Evolutionary conservation across 2,329 filamentous ascomycete species (phyloP).

Genomic region (Hymenotorrendiella dingleyae): DNA sequence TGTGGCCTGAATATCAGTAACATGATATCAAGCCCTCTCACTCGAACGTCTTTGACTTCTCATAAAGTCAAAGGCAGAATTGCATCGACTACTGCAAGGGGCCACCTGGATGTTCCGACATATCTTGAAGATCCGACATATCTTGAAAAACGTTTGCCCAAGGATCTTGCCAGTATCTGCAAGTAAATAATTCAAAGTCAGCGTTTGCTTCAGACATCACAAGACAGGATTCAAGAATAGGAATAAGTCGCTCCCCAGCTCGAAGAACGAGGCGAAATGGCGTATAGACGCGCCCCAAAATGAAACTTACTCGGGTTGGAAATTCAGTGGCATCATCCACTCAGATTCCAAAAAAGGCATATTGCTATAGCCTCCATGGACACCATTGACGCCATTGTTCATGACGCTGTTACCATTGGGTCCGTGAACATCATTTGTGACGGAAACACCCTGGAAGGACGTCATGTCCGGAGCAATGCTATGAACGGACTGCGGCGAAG

Average conservation of each 20-base stretch:
- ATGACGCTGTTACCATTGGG: background rate
- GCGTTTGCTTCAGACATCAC: too few species aligned
- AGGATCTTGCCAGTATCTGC: conserved; percentile 12
- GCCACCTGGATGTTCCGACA: too few species aligned
- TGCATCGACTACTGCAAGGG: too few species aligned
- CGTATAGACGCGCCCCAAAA: too few species aligned
- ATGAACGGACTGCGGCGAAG: background rate
- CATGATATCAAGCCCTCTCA: too few species aligned
- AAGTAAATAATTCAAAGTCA: too few species aligned
- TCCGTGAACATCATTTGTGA: background rate
- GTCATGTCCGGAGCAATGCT: background rate
- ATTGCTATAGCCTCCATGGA: background rate
- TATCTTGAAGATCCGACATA: conserved; percentile 3
- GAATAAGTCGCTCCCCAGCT: too few species aligned
- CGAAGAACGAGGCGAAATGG: background rate
- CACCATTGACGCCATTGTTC: background rate
- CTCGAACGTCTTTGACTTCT: too few species aligned
- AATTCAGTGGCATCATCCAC: conserved; percentile 14
- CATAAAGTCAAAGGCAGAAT: too few species aligned
- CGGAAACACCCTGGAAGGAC: background rate
- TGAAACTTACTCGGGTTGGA: conserved; percentile 12
- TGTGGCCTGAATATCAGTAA: too few species aligned
- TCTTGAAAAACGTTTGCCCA: conserved; percentile 14
- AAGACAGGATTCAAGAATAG: background rate
- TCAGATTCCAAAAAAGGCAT: conserved; percentile 7